phyloP scores from a whole-genome alignment of 257 asterid genomes.

The Jacaranda mimosifolia region DNA sequence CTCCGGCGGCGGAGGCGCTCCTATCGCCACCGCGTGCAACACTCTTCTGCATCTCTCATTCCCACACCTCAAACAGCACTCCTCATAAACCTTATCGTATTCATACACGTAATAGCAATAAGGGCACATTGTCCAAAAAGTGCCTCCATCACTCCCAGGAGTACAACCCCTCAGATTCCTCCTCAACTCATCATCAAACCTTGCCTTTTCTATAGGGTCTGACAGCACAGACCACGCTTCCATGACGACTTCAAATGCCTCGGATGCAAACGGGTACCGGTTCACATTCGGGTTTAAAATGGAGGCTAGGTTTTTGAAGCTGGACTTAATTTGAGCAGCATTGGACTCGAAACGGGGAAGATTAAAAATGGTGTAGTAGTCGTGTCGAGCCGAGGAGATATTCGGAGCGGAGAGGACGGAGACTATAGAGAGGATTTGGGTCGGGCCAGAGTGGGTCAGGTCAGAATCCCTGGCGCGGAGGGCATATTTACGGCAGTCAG shows the following conservation, averaged over 20 bases:
- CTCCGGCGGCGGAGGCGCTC: constrained; percentile 54
- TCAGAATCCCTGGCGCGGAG: constrained; percentile 48
- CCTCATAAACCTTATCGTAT: constrained; percentile 48
- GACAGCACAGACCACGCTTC: constrained; percentile 60
- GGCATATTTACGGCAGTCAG: constrained; percentile 53
- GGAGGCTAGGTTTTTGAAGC: constrained; percentile 37
- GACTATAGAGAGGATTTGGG: constrained; percentile 54
- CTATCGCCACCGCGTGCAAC: constrained; percentile 54
- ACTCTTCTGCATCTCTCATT: constrained; percentile 57
- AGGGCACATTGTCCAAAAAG: constrained; percentile 79
- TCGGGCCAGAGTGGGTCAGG: constrained; percentile 46
- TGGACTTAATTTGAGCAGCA: constrained; percentile 32
- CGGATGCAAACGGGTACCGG: constrained; percentile 46
- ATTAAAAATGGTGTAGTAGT: constrained; percentile 55
- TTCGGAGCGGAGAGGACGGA: constrained; percentile 48
- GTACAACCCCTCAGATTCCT: constrained; percentile 22
- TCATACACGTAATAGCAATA: constrained; percentile 65
- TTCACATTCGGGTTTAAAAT: constrained; percentile 53
- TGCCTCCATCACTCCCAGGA: constrained; percentile 26
- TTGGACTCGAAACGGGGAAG: constrained; percentile 59
- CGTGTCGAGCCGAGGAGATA: constrained; percentile 38
- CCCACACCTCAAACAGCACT: constrained; percentile 61
- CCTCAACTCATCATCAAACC: constrained; percentile 48
- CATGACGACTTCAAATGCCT: constrained; percentile 50
- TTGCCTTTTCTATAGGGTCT: constrained; percentile 45